Base-by-base conservation (phyloP, 2,329 filamentous ascomycete genomes). In the Fusarium sp. region DNA sequence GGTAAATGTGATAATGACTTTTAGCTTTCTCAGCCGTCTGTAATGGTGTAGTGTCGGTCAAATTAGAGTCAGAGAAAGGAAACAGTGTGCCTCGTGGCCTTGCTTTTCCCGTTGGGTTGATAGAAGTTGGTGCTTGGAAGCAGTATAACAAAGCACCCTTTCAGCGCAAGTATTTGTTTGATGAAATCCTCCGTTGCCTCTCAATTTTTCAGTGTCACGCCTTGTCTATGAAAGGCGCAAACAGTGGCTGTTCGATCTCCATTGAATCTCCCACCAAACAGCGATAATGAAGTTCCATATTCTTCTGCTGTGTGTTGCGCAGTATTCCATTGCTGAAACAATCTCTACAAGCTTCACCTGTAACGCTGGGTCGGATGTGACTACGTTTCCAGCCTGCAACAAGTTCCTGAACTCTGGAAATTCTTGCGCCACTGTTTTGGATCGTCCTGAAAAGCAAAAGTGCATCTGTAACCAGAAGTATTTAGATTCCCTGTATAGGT, bases 381-480 rank as follows among this genome's bases (percentile, higher is more conserved):
- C 49, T 6, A 35, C 37, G 1, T 45, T 52, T 7, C 49, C 39
- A 5, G 27, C 20, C 0, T 52, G 49, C 5, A 52, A 52, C 2
- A 8, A 11, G 1, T 52, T 52, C 17, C 27, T 52, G 6, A 52
- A 45, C 9, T 52, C 49, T 8, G 39, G 39, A 10, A 31, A 45
- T 13, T 21, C 27, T 33, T 52, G 49, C 7, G 39, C 27, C 17
- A 52, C 49, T 5, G 27, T 45, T 2, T 6, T 45, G 0, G 49
- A 52, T 3, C 49, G 49, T 1, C 39, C 27, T 0, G 20, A 20
- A 8, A 52, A 52, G 2, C 49, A 25, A 6, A 14, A 45, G n/a
- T 52, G 39, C 6, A 25, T 52, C 14, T 52, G 49, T 17, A 52
- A 52, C 11, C 49, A 52, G 15, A 20, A 45, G 4, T 52, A 52